These are phyloP conservation scores for Penicillium goetzii DNA, from an alignment of 495 filamentous ascomycete species.

Conservation along the genomic window DNA sequence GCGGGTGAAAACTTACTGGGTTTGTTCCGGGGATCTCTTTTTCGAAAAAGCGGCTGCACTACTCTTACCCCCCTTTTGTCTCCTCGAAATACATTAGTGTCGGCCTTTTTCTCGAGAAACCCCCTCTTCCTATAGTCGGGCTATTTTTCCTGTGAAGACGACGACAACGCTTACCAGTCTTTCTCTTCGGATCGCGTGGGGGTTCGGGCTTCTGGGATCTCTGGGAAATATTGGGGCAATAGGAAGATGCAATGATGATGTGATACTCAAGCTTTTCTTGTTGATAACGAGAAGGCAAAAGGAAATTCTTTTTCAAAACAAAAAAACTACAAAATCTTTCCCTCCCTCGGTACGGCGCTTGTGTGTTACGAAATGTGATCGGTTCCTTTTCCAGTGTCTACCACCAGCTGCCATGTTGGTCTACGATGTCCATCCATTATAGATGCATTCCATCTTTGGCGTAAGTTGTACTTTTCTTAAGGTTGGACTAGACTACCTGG, in stretches of 20 bases:
- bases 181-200: constrained; percentile 26
- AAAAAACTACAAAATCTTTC: constrained; percentile 23
- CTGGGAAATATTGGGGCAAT: constrained; percentile 30
- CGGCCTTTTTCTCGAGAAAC: constrained; percentile 12
- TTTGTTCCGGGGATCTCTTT: constrained; percentile 30
- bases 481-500: not conserved
- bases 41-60: constrained; percentile 32
- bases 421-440: not conserved
- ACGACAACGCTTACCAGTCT: constrained; percentile 20
- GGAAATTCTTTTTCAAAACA: constrained; percentile 34
- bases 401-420: constrained; percentile 9
- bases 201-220: constrained; percentile 29
- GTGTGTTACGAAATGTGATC: constrained; percentile 27
- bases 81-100: constrained; percentile 17
- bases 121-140: constrained; percentile 34
- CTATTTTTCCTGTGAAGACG: constrained; percentile 23
- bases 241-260: constrained; percentile 42
- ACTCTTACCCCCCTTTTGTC: constrained; percentile 27
- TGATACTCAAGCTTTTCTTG: constrained; percentile 43
- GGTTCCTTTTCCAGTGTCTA: constrained; percentile 17
- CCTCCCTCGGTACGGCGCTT: constrained; percentile 23
- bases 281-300: constrained; percentile 42
- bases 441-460: not conserved
- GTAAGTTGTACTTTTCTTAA: not conserved
- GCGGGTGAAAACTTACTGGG: constrained; percentile 29